Evolutionary conservation across 371 early-diverging fungal genomes (phyloP), one percentile per base, ranked within the genome.

Genomic region (Apophysomyces trapeziformis): DNA sequence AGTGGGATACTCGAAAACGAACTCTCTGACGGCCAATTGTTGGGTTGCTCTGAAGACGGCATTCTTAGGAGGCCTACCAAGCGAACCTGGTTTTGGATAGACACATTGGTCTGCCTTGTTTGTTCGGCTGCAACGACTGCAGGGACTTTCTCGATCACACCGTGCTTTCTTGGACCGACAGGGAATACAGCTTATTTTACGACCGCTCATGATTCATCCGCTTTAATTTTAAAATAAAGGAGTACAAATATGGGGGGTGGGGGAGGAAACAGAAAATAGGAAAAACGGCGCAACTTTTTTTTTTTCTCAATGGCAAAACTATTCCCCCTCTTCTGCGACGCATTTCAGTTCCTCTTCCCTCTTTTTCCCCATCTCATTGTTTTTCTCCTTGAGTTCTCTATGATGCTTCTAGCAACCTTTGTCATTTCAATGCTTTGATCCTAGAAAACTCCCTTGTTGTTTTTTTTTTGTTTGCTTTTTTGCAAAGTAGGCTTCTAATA

Each of bases 11-110:
- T 77, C 77, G 62, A 77, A 74, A 21, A 77, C 71, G 54, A 77
- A 77, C 36, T 77, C 74, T 44, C 73, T 63, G 46, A 67, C 67
- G n/a, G 59, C 41, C 9, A 7, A 21, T 63, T 50, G n/a, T 21
- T 50, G 59, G n/a, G 71, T 63, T 44, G 69, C 71, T 41, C 71
- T 71, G 50, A 75, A 63, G n/a, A 76, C 72, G 4, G 80, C 73
- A 58, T 77, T 77, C 59, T 77, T 80, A 0, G 80, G 73, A 4
- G 80, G 80, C 38, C 80, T 63, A 16, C 80, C 80, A 35, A 75
- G 70, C 35, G 73, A 71, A 18, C 72, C 73, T 12, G 73, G 73
- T 57, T 73, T 68, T 6, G 72, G 68, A 47, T 73, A 77, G 12
- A 67, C 56, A 44, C 80, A 80, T 32, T 64, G 58, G 32, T 70